Conservation (phyloP, 2,329 filamentous ascomycete genomes). For the Zasmidium citrigriseum region DNA sequence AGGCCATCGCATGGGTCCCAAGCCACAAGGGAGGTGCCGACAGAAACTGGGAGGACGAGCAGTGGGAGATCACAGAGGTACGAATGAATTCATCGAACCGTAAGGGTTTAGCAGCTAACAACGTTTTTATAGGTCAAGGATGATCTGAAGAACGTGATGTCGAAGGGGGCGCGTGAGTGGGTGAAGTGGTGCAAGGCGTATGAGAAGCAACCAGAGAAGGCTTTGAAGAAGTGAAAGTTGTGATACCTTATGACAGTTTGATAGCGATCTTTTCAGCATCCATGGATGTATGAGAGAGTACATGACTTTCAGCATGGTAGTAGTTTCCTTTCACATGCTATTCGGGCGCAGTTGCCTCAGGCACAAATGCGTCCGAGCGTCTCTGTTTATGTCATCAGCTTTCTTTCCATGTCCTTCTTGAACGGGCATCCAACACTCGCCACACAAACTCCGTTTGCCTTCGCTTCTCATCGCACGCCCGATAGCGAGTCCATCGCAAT, state of each 20-base stretch:
- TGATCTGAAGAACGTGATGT: constrained; percentile 18
- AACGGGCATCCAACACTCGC: neutral
- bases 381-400: neutral
- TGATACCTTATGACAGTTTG: too few species aligned
- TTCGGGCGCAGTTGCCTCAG: neutral
- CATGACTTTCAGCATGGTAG: too few species aligned
- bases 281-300: too few species aligned
- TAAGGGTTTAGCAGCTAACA: too few species aligned
- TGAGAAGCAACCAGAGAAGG: constrained; percentile 21
- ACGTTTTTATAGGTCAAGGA: constrained; percentile 23
- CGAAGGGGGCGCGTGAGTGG: constrained; percentile 23
- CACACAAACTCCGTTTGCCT: neutral
- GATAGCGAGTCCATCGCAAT: neutral
- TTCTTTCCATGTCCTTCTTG: neutral
- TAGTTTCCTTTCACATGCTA: neutral
- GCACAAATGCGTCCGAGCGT: neutral
- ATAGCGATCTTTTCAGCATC: too few species aligned
- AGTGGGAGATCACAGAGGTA: constrained; percentile 35
- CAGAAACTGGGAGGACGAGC: constrained; percentile 47
- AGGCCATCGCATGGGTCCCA: constrained; percentile 47
- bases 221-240: constrained; percentile 33
- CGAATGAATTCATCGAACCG: neutral
- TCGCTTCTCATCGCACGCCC: neutral
- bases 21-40: constrained; percentile 33
- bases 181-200: constrained; percentile 34